phyloP scores from a whole-genome alignment of 306 rosid species.

The Cyamopsis tetragonoloba region DNA sequence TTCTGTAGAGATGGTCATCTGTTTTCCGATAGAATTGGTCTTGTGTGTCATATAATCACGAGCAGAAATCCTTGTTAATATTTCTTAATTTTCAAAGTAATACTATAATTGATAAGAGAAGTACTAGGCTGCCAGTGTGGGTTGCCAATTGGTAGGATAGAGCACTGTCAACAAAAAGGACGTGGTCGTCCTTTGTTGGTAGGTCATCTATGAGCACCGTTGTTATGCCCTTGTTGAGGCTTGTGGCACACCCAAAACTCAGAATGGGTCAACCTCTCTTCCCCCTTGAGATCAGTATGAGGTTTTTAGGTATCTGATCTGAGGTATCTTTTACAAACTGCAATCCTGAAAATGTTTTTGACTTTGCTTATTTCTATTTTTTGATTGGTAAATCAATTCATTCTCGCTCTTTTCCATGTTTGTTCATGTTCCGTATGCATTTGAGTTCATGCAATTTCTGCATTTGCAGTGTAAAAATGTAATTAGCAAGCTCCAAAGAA shows the following conservation, averaged over 20 bases:
- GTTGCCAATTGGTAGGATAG: neutral
- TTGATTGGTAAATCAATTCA: neutral
- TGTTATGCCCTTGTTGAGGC: no score
- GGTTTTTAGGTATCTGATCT: neutral
- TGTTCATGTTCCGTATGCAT: neutral
- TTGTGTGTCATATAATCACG: constrained; percentile 4
- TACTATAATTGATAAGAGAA: neutral
- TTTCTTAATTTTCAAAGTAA: constrained; percentile 14
- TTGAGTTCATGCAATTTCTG: constrained; percentile 28
- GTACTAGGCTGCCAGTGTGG: neutral
- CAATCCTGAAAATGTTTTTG: constrained; percentile 10
- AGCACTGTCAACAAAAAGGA: neutral
- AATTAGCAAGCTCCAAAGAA: constrained; percentile 88
- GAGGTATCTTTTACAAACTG: neutral
- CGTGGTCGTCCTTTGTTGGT: neutral
- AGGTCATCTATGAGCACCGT: neutral
- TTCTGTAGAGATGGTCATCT: neutral
- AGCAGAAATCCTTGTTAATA: neutral
- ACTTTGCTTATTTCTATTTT: neutral
- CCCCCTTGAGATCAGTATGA: neutral
- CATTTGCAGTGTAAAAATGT: constrained; percentile 89
- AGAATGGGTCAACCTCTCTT: neutral
- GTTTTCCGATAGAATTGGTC: constrained; percentile 11
- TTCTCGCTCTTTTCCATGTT: constrained; percentile 6
- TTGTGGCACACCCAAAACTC: neutral